Percentiles rank a stretch among this genome's conserved stretches.
Evolutionary conservation across 805 yeast species (phyloP).

Genomic region (Ogataea corticis): DNA sequence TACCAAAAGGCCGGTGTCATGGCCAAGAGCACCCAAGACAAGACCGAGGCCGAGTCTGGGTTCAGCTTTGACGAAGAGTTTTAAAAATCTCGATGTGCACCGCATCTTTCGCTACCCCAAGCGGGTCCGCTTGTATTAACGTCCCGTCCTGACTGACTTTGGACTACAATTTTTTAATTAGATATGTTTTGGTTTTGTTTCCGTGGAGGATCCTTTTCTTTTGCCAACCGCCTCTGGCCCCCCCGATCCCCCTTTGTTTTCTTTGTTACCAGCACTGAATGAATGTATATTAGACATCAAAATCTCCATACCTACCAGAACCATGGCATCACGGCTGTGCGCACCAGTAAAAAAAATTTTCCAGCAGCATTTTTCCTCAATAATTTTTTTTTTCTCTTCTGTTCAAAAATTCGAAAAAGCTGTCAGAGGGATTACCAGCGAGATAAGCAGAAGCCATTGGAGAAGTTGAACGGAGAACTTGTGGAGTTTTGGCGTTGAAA

Average conservation of each 20-base stretch:
- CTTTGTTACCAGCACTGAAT: conserved; percentile 2
- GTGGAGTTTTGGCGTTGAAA: too few relatives aligned
- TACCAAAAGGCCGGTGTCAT: conserved; percentile 99
- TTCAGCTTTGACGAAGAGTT: conserved; percentile 94
- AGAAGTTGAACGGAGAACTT: too few relatives aligned
- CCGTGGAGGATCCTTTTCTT: not conserved
- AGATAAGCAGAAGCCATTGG: not conserved
- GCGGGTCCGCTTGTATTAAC: conserved; percentile 7
- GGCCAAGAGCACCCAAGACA: conserved; percentile 59
- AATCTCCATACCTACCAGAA: too few relatives aligned
- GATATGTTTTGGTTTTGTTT: conserved; percentile 2
- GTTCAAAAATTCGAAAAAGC: too few relatives aligned
- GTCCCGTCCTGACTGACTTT: conserved; percentile 7
- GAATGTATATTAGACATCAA: conserved; percentile 16
- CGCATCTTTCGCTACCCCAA: conserved; percentile 3
- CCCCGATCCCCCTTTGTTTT: not conserved
- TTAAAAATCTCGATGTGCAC: conserved; percentile 38
- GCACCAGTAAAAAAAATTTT: conserved; percentile 8
- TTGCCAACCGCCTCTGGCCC: conserved; percentile 3
- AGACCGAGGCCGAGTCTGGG: conserved; percentile 44
- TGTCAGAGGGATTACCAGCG: not conserved
- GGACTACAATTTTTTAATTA: conserved; percentile 7
- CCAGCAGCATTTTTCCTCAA: conserved; percentile 1
- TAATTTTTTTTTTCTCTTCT: conserved; percentile 7
- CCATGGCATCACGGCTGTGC: conserved; percentile 4